Percentiles rank a stretch among this genome's conserved stretches.
These are phyloP conservation scores for Ophiosphaerella narmari DNA, from an alignment of 2,329 filamentous ascomycete genomes.

Conservation along the genomic window DNA sequence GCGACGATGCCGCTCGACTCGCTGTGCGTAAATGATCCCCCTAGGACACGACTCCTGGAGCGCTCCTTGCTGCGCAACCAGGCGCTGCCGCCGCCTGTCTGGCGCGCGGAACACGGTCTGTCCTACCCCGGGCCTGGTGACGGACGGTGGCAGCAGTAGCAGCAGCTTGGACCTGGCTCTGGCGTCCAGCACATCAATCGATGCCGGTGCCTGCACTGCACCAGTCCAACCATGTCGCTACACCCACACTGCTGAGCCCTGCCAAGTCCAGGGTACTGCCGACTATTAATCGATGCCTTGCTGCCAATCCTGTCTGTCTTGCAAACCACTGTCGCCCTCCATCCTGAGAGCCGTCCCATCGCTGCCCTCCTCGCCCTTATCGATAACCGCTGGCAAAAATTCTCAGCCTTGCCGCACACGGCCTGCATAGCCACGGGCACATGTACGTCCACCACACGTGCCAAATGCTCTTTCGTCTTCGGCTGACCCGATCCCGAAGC, in stretches of 20 bases:
- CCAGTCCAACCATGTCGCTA: slow-evolving; percentile 33
- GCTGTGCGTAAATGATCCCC: slow-evolving; percentile 20
- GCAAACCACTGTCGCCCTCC: not conserved
- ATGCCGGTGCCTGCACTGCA: slow-evolving; percentile 11
- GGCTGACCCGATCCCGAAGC: not conserved
- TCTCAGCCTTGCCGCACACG: slow-evolving; percentile 25
- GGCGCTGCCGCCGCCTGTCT: slow-evolving; percentile 17
- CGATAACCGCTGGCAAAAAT: slow-evolving; percentile 29
- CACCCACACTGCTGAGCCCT: slow-evolving; percentile 32
- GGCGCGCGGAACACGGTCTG: slow-evolving; percentile 28
- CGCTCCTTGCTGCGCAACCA: slow-evolving; percentile 17
- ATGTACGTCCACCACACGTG: slow-evolving; percentile 23
- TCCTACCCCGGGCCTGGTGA: slow-evolving; percentile 26
- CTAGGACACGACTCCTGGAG: slow-evolving; percentile 22
- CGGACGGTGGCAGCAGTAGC: slow-evolving; percentile 24
- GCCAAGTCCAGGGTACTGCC: slow-evolving; percentile 30
- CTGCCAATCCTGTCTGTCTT: slow-evolving; percentile 19
- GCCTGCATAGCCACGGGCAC: slow-evolving; percentile 1
- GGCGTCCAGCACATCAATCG: slow-evolving; percentile 31
- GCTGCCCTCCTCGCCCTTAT: slow-evolving; percentile 18
- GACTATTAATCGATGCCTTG: slow-evolving; percentile 33
- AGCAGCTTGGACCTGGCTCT: slow-evolving; percentile 23
- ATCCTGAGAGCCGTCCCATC: not conserved
- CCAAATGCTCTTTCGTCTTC: slow-evolving; percentile 3
- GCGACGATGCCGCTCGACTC: slow-evolving; percentile 25